Conservation (phyloP, 495 filamentous ascomycete genomes). For the Penicillium bovifimosum region DNA sequence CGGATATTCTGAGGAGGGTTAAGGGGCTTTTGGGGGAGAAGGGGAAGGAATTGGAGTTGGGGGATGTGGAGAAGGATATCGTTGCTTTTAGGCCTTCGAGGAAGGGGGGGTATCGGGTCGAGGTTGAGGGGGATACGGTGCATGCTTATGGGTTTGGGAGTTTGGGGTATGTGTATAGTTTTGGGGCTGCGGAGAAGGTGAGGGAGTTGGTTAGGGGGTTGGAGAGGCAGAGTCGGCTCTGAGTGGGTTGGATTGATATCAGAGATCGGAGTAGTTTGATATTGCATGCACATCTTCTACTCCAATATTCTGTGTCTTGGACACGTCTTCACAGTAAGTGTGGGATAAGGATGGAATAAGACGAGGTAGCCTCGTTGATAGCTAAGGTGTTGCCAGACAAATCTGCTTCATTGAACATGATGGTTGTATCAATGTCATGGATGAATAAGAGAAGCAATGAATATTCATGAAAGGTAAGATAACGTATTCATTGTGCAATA, state of each 20-base stretch:
- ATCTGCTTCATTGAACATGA: too few species aligned
- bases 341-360: too few species aligned
- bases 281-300: too few species aligned
- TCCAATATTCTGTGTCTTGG: too few species aligned
- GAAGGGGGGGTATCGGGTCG: constrained; percentile 11
- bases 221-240: background rate
- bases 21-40: background rate
- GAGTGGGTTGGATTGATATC: background rate
- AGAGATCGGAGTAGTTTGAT: too few species aligned
- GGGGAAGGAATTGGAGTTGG: background rate
- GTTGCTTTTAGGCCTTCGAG: constrained; percentile 14
- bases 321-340: too few species aligned
- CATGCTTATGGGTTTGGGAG: constrained; percentile 17
- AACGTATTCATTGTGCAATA: background rate
- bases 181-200: constrained; percentile 14
- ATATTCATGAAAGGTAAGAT: too few species aligned
- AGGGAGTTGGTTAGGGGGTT: constrained; percentile 3
- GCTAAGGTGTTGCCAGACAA: background rate
- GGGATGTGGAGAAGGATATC: constrained; percentile 4
- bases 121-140: constrained; percentile 11
- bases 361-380: too few species aligned
- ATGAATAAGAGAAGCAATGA: too few species aligned
- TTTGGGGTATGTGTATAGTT: constrained; percentile 15
- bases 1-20: constrained; percentile 11
- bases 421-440: too few species aligned